phyloP scores from a whole-genome alignment of 129 eudicot species.

The Flaveria bidentis region DNA sequence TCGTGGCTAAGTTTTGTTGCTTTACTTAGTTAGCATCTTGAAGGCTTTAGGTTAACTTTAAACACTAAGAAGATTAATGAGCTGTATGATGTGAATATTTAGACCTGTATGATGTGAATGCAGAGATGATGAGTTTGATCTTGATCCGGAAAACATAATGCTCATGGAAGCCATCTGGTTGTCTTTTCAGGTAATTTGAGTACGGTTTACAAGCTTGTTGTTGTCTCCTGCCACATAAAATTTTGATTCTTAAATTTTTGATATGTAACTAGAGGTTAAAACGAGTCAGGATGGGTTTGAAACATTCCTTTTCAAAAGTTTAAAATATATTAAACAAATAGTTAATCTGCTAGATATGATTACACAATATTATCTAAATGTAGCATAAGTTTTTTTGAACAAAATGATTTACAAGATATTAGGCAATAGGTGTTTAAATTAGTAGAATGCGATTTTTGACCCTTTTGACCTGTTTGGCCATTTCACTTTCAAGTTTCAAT shows the following conservation, averaged over 20 bases:
- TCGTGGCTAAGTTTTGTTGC: slow-evolving; percentile 2
- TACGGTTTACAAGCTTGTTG: neutral
- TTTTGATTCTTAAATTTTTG: neutral
- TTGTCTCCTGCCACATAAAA: neutral
- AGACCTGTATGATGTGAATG: slow-evolving; percentile 25
- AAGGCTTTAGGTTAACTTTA: neutral
- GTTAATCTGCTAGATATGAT: no score
- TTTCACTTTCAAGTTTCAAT: neutral
- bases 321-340: no score
- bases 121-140: slow-evolving; percentile 90
- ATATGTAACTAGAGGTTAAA: neutral
- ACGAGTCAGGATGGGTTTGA: neutral
- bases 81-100: neutral
- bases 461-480: neutral
- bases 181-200: slow-evolving; percentile 73
- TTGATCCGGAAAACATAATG: slow-evolving; percentile 97
- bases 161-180: slow-evolving; percentile 99
- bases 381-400: no score
- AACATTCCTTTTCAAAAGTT: no score
- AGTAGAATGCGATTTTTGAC: neutral
- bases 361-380: no score
- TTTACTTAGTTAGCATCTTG: neutral
- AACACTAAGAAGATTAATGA: slow-evolving; percentile 5
- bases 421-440: neutral
- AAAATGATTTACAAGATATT: neutral